phyloP scores from a whole-genome alignment of 768 basidiomycete genomes.

The Boletus fagicola region DNA sequence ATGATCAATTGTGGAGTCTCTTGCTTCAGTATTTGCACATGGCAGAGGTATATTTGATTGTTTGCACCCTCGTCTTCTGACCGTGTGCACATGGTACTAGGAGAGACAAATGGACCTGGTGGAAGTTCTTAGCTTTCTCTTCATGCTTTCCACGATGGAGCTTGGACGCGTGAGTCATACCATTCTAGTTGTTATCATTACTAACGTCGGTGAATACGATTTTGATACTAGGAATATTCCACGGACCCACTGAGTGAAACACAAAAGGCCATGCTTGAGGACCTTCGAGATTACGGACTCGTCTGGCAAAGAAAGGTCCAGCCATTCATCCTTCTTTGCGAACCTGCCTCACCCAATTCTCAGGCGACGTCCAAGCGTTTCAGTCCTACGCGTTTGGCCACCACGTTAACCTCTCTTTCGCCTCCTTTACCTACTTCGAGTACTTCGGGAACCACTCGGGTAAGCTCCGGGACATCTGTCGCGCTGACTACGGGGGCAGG shows the following conservation, averaged over 20 bases:
- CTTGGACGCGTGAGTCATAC: slow-evolving; percentile 68
- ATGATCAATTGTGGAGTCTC: slow-evolving; percentile 94
- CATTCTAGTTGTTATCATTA: not conserved
- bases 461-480: slow-evolving; percentile 19
- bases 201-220: not conserved
- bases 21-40: slow-evolving; percentile 86
- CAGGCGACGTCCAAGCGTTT: slow-evolving; percentile 78
- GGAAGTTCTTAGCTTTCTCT: slow-evolving; percentile 89
- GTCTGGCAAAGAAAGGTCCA: slow-evolving; percentile 81
- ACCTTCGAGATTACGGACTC: slow-evolving; percentile 92
- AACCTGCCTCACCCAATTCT: slow-evolving; percentile 11
- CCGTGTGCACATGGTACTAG: slow-evolving; percentile 37
- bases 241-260: slow-evolving; percentile 75
- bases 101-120: slow-evolving; percentile 90
- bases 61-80: slow-evolving; percentile 11
- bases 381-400: slow-evolving; percentile 91
- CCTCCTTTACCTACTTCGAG: slow-evolving; percentile 68
- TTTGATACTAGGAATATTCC: slow-evolving; percentile 74
- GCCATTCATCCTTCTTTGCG: slow-evolving; percentile 18
- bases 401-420: slow-evolving; percentile 89
- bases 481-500: slow-evolving; percentile 49
- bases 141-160: slow-evolving; percentile 97
- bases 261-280: slow-evolving; percentile 84
- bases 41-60: slow-evolving; percentile 59
- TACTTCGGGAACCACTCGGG: slow-evolving; percentile 20